These are phyloP conservation scores for Glebionis coronaria DNA, from an alignment of 129 eudicot genomes.

Conservation along the genomic window DNA sequence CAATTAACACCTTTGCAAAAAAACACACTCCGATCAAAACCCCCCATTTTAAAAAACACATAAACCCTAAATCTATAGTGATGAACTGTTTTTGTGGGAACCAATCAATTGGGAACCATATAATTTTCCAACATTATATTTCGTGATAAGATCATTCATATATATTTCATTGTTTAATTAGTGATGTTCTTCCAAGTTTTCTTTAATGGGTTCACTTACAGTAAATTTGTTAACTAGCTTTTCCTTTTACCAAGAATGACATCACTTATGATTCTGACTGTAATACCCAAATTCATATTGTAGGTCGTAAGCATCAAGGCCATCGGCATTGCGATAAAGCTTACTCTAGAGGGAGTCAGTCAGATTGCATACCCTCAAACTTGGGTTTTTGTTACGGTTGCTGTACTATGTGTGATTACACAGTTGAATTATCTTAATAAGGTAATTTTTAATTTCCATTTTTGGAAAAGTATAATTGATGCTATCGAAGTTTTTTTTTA, in stretches of 20 bases:
- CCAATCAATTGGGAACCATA: too few relatives aligned
- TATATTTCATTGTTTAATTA: too few relatives aligned
- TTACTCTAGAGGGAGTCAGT: constrained; percentile 73
- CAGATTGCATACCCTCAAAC: constrained; percentile 80
- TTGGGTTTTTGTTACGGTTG: constrained; percentile 78
- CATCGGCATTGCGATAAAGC: constrained; percentile 81
- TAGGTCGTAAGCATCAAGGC: constrained; percentile 94
- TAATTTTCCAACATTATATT: too few relatives aligned
- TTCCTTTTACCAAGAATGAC: not conserved
- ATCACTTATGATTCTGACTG: not conserved
- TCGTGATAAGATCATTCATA: too few relatives aligned
- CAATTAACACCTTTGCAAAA: too few relatives aligned
- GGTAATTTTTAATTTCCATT: constrained; percentile 32
- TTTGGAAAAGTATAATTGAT: too few relatives aligned
- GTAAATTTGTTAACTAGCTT: constrained; percentile 30
- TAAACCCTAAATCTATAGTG: too few relatives aligned
- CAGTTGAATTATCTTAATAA: constrained; percentile 90
- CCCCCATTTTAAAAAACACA: too few relatives aligned
- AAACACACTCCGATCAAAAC: too few relatives aligned
- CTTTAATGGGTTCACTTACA: constrained; percentile 84
- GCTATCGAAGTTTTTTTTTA: too few relatives aligned
- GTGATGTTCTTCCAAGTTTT: too few relatives aligned
- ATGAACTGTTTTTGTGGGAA: too few relatives aligned
- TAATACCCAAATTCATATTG: not conserved
- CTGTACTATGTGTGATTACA: constrained; percentile 64